A percentile compares a stretch with the other conserved stretches of the same genome.
Conservation (phyloP, 352 stramenopile genomes). For the Phytophthora hybrid region DNA sequence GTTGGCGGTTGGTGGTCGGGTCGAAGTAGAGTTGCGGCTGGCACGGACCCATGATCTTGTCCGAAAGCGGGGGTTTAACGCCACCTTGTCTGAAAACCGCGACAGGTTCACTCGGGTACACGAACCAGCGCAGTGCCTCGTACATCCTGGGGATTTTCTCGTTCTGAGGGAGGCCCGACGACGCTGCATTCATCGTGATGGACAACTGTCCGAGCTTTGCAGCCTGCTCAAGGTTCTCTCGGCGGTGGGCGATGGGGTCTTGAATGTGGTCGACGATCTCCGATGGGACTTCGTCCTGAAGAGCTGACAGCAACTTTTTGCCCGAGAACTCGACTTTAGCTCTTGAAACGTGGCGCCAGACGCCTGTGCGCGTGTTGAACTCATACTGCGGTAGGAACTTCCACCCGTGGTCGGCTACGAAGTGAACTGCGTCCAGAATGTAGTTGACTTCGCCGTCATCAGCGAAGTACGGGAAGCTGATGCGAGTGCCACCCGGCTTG, state of each 20-base stretch:
- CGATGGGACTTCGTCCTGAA: constrained; percentile 4
- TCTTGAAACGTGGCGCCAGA: constrained; percentile 77
- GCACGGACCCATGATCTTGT: constrained; percentile 26
- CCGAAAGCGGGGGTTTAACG: constrained; percentile 27
- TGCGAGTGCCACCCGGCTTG: constrained; percentile 93
- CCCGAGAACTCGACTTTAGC: constrained; percentile 20
- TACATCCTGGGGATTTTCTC: constrained; percentile 28
- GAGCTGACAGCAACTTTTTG: constrained; percentile 24
- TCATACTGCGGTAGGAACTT: constrained; percentile 95
- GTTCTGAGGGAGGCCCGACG: constrained; percentile 3
- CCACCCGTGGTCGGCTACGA: constrained; percentile 93
- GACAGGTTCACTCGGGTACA: constrained; percentile 20
- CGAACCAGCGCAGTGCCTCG: constrained; percentile 42
- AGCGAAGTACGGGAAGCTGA: constrained; percentile 93
- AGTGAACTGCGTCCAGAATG: constrained; percentile 93
- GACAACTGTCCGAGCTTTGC: constrained; percentile 12
- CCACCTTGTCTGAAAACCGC: background rate
- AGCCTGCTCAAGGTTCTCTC: constrained; percentile 17
- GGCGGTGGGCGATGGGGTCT: constrained; percentile 19
- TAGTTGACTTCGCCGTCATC: constrained; percentile 90
- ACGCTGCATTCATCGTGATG: constrained; percentile 22
- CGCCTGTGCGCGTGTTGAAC: constrained; percentile 95
- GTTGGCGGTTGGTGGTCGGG: background rate
- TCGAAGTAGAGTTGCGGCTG: constrained; percentile 16
- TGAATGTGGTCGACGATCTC: constrained; percentile 9